Evolutionary conservation across 2,329 filamentous ascomycete species (phyloP).

Genomic region (Cadophora gregata): DNA sequence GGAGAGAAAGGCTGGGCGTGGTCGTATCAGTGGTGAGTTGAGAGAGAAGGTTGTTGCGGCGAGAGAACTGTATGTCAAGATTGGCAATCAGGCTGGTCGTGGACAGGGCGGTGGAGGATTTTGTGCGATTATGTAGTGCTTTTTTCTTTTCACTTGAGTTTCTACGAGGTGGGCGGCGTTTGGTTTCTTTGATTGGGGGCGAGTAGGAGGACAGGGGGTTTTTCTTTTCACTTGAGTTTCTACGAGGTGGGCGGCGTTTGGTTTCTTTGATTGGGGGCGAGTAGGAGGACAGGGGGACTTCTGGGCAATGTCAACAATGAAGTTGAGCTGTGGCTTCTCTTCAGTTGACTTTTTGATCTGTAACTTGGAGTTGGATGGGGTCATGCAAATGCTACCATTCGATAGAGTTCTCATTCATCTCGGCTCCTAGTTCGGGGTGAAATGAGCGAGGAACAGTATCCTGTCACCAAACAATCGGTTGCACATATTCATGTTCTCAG

Average conservation of each 20-base stretch:
- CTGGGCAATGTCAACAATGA: not conserved
- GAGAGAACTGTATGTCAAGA: conserved; percentile 12
- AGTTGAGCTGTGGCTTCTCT: not conserved
- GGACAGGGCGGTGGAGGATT: conserved; percentile 26
- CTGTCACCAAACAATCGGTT: not conserved
- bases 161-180: not conserved
- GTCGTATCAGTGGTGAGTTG: not conserved
- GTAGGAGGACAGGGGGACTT: too few relatives aligned
- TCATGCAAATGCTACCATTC: not conserved
- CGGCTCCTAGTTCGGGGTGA: not conserved
- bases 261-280: not conserved
- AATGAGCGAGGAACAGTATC: not conserved
- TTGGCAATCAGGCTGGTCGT: conserved; percentile 21
- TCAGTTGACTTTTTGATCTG: not conserved
- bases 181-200: not conserved
- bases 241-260: not conserved
- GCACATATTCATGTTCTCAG: not conserved
- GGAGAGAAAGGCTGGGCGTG: not conserved
- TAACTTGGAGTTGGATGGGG: not conserved
- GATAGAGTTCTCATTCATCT: not conserved
- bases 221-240: not conserved
- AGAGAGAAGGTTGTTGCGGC: not conserved
- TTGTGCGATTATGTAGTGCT: conserved; percentile 30
- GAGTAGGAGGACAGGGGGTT: too few relatives aligned
- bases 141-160: not conserved